A percentile compares a stretch with the other conserved stretches of the same genome.
phyloP scores from a whole-genome alignment of 352 stramenopile species.

The Phytophthora brassicae region DNA sequence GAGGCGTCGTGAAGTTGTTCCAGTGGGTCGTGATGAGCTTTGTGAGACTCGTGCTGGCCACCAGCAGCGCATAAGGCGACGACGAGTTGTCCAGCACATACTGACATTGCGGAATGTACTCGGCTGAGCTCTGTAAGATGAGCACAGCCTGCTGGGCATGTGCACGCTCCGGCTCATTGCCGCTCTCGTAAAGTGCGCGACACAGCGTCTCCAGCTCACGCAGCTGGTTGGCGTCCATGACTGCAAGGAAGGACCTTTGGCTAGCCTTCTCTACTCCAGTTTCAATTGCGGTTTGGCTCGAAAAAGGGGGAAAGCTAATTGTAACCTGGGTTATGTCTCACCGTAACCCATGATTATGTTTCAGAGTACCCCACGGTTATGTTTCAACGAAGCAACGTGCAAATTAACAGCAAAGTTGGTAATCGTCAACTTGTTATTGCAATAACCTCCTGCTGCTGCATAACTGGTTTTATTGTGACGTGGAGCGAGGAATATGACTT shows the following conservation, averaged over 20 bases:
- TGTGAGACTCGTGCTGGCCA: conserved; percentile 95
- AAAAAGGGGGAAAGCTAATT: not conserved
- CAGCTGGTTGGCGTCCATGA: conserved; percentile 80
- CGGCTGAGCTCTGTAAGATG: conserved; percentile 88
- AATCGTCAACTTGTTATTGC: no score
- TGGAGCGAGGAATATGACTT: no score
- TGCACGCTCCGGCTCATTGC: conserved; percentile 67
- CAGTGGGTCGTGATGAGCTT: conserved; percentile 98
- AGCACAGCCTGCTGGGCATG: conserved; percentile 85
- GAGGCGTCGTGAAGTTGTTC: conserved; percentile 88
- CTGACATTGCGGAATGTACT: conserved; percentile 99
- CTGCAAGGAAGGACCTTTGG: not conserved
- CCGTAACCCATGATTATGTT: no score
- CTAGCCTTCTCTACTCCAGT: conserved; percentile 11
- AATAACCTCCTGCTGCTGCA: no score
- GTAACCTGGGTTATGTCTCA: no score
- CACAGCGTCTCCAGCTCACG: conserved; percentile 80
- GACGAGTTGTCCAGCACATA: conserved; percentile 97
- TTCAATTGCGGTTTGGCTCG: conserved; percentile 26
- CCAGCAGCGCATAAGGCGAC: conserved; percentile 95
- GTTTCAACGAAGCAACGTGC: no score
- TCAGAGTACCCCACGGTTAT: no score
- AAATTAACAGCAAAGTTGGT: no score
- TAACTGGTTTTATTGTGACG: not conserved
- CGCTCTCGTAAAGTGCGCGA: conserved; percentile 76